Evolutionary conservation across 495 filamentous ascomycete species (phyloP).

Genomic region (Neurospora pannonica): DNA sequence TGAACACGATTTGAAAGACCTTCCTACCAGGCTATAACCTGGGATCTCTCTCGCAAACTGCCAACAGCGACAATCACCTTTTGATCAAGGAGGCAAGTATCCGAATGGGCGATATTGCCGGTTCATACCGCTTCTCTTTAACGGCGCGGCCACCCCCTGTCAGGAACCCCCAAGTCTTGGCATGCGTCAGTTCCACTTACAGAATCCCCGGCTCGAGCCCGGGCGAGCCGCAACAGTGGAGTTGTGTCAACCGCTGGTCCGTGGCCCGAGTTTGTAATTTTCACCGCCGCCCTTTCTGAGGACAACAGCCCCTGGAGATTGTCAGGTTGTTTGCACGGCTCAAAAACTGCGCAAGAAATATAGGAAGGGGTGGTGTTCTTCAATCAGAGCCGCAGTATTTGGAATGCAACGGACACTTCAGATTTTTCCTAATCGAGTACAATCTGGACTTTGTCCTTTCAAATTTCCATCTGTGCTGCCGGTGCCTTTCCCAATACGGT

Average conservation of each 20-base stretch:
- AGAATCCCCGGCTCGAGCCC: too few species aligned
- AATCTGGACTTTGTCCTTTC: not conserved
- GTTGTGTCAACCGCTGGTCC: not conserved
- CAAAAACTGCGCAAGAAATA: not conserved
- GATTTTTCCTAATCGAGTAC: not conserved
- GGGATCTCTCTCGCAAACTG: not conserved
- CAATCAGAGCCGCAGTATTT: not conserved
- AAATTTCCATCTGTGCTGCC: not conserved
- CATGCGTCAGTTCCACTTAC: not conserved
- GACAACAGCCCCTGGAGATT: not conserved
- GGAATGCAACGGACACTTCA: not conserved
- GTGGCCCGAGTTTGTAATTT: not conserved
- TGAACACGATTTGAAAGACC: not conserved
- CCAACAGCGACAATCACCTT: not conserved
- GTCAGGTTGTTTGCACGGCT: not conserved
- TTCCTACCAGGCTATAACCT: not conserved
- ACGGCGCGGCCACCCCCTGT: not conserved
- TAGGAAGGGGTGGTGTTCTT: not conserved
- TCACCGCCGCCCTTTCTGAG: not conserved
- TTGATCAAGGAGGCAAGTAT: not conserved
- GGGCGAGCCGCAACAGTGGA: not conserved
- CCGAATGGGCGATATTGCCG: not conserved
- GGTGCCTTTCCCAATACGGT: not conserved
- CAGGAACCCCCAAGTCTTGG: not conserved
- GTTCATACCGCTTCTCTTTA: not conserved